phyloP scores from a whole-genome alignment of 139 green algal species.

The Closterium sp. region DNA sequence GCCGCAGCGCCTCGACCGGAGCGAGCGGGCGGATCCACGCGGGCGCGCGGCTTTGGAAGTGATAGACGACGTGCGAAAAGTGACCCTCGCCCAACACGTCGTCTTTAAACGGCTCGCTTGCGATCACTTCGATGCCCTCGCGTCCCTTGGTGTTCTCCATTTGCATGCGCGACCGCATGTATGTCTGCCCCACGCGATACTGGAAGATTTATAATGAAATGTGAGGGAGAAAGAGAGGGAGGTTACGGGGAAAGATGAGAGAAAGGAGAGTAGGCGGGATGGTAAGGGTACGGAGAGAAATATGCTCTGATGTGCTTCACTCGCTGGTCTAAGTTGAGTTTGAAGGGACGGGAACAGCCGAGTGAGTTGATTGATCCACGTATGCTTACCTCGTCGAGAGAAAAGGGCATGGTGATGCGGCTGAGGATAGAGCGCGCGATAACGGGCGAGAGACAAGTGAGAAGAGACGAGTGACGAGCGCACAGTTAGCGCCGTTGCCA shows the following conservation, averaged over 20 bases:
- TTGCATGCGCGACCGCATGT: background rate
- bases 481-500: background rate
- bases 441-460: background rate
- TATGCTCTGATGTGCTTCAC: background rate
- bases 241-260: background rate
- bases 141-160: conserved; percentile 2
- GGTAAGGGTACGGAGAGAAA: background rate
- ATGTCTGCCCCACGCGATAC: background rate
- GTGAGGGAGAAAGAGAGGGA: background rate
- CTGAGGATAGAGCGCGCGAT: background rate
- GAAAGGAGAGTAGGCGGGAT: too few species aligned
- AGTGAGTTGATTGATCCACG: background rate
- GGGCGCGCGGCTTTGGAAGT: background rate
- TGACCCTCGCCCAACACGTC: background rate
- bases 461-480: background rate
- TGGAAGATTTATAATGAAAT: background rate
- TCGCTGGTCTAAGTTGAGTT: background rate
- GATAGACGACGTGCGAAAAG: conserved; percentile 1
- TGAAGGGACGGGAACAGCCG: background rate
- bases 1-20: background rate
- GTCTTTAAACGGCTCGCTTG: conserved; percentile 5
- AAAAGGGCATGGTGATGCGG: background rate
- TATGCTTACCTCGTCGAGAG: background rate
- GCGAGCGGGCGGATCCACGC: conserved; percentile 4
- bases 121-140: conserved; percentile 1